Conservation (phyloP, 306 rosid species). For the Trifolium pratense region DNA sequence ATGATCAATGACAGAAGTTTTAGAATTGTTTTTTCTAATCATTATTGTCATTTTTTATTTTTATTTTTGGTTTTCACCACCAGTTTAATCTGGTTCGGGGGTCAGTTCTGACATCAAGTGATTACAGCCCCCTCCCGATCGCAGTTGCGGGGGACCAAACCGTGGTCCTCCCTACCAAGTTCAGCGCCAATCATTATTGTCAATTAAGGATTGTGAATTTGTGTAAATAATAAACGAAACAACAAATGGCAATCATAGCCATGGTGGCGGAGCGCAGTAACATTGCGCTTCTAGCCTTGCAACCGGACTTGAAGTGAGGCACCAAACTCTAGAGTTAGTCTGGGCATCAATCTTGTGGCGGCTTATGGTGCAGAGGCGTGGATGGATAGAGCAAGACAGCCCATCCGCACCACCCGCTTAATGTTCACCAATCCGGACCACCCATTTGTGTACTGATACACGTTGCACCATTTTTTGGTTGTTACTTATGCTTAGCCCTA, state of each 20-base stretch:
- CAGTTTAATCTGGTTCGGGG: too few relatives aligned
- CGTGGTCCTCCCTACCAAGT: too few relatives aligned
- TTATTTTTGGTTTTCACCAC: too few relatives aligned
- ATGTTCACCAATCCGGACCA: neutral
- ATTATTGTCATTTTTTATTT: slow-evolving; percentile 24
- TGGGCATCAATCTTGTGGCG: too few relatives aligned
- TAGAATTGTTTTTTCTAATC: slow-evolving; percentile 18
- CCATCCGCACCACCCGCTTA: neutral
- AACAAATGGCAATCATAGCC: neutral
- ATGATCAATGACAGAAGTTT: slow-evolving; percentile 9
- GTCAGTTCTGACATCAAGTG: too few relatives aligned
- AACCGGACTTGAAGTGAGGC: too few relatives aligned
- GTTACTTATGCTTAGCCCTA: neutral
- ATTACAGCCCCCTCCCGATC: too few relatives aligned
- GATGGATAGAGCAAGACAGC: too few relatives aligned
- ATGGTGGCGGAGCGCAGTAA: neutral
- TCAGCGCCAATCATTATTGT: neutral
- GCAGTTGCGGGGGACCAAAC: too few relatives aligned
- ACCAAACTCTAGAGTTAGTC: too few relatives aligned
- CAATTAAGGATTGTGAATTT: slow-evolving; percentile 5
- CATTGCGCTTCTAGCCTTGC: neutral
- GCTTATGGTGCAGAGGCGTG: too few relatives aligned
- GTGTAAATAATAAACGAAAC: neutral
- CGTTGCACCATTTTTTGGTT: neutral
- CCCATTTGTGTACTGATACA: neutral